Conservation (phyloP, 2,329 filamentous ascomycete species). For the Zymoseptoria ardabiliae region DNA sequence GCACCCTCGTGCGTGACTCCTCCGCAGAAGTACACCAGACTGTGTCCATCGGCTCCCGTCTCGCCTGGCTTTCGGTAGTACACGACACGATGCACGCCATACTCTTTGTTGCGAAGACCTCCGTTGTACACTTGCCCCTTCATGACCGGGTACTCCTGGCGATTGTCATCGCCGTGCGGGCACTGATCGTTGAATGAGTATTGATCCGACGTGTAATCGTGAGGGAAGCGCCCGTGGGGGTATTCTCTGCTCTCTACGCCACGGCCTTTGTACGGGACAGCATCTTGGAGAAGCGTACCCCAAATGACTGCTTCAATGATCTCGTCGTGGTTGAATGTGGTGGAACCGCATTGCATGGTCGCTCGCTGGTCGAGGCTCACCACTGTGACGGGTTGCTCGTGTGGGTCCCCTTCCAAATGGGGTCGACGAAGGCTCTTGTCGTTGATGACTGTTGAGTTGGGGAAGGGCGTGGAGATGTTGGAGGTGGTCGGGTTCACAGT, state of each 20-base stretch:
- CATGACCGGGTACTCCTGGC: neutral
- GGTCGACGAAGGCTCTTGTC: no score
- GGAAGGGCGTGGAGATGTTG: no score
- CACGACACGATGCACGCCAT: neutral
- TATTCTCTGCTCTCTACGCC: neutral
- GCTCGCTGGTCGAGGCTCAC: no score
- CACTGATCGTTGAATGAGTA: neutral
- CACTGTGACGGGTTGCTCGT: no score
- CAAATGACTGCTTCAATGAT: neutral
- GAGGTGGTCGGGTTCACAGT: no score
- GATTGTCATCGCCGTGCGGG: neutral
- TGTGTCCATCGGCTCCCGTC: neutral
- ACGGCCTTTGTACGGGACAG: neutral
- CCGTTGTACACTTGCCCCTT: neutral
- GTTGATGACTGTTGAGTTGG: no score
- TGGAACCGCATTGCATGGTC: no score
- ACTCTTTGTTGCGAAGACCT: neutral
- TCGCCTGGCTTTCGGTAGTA: neutral
- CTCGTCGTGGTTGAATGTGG: neutral
- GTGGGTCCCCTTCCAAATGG: no score
- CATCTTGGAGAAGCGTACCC: neutral
- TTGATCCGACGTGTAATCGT: neutral
- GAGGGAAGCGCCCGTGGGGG: neutral
- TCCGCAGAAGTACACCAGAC: neutral
- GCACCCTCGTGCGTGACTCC: neutral